Evolutionary conservation across 805 yeast genomes (phyloP).

Genomic region (Yarrowia phangngaensis): DNA sequence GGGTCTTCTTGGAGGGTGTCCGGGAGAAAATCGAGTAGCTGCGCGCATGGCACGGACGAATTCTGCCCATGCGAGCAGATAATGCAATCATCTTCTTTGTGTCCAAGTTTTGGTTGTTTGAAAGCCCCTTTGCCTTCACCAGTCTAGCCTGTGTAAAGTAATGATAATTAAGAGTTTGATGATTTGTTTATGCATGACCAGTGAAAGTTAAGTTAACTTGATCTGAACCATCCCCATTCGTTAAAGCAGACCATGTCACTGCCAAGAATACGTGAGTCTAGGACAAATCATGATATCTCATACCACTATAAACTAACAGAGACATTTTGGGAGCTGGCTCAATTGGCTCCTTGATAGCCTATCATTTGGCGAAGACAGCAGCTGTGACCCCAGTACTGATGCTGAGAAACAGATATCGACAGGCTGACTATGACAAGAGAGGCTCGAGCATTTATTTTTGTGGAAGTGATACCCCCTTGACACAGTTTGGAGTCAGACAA

Average conservation of each 20-base stretch:
- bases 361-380: constrained; percentile 43
- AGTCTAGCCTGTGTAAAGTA: background rate
- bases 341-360: constrained; percentile 51
- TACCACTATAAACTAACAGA: background rate
- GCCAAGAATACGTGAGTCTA: constrained; percentile 15
- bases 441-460: constrained; percentile 43
- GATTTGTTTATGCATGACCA: constrained; percentile 20
- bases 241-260: background rate
- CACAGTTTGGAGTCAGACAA: constrained; percentile 25
- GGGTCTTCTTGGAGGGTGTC: constrained; percentile 5
- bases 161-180: constrained; percentile 11
- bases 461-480: constrained; percentile 27
- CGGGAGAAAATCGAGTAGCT: constrained; percentile 19
- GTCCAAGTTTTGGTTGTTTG: too few species aligned
- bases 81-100: constrained; percentile 10
- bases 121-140: too few species aligned
- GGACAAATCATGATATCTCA: too few species aligned
- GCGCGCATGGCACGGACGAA: background rate
- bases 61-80: constrained; percentile 8
- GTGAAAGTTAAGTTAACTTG: background rate
- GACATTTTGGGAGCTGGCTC: constrained; percentile 52
- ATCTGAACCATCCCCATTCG: too few species aligned
- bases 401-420: constrained; percentile 44
- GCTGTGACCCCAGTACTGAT: constrained; percentile 45
- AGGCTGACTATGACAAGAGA: constrained; percentile 43